These are phyloP conservation scores for Starmerella kuoi DNA, from an alignment of 805 yeast genomes.

Conservation along the genomic window DNA sequence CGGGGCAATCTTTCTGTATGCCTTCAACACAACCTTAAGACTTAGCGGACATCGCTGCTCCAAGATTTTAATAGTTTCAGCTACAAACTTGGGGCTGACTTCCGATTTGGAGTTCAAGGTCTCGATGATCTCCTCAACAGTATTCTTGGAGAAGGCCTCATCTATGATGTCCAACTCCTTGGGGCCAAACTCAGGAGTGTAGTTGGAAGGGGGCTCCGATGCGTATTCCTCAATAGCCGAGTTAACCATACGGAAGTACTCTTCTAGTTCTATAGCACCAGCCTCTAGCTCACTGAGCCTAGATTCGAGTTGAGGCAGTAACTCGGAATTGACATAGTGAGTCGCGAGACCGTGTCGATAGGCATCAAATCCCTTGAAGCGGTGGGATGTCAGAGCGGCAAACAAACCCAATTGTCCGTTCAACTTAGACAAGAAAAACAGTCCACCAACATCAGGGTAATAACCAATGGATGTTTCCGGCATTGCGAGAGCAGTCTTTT, in stretches of 20 bases:
- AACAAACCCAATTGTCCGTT: conserved; percentile 78
- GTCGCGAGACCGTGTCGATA: conserved; percentile 78
- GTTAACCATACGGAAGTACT: conserved; percentile 42
- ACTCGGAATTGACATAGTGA: conserved; percentile 65
- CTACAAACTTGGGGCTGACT: conserved; percentile 57
- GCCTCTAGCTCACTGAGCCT: conserved; percentile 53
- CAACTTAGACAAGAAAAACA: conserved; percentile 73
- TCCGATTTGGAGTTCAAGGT: conserved; percentile 38
- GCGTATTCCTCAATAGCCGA: conserved; percentile 68
- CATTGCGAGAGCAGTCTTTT: conserved; percentile 85
- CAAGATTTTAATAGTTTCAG: conserved; percentile 42
- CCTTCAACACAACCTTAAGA: conserved; percentile 55
- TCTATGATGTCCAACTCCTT: conserved; percentile 57
- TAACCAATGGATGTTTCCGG: conserved; percentile 96
- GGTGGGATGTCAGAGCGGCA: conserved; percentile 75
- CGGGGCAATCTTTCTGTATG: conserved; percentile 48
- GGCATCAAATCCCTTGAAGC: conserved; percentile 66
- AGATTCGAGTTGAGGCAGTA: conserved; percentile 47
- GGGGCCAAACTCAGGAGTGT: conserved; percentile 40
- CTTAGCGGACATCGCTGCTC: conserved; percentile 65
- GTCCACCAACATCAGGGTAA: conserved; percentile 90
- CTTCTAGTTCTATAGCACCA: conserved; percentile 20
- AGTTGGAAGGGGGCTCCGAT: conserved; percentile 34
- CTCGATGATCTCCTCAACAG: conserved; percentile 38
- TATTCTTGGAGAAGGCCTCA: conserved; percentile 43